Conservation (phyloP, 2,329 filamentous ascomycete genomes). For the Didymella keratinophila region DNA sequence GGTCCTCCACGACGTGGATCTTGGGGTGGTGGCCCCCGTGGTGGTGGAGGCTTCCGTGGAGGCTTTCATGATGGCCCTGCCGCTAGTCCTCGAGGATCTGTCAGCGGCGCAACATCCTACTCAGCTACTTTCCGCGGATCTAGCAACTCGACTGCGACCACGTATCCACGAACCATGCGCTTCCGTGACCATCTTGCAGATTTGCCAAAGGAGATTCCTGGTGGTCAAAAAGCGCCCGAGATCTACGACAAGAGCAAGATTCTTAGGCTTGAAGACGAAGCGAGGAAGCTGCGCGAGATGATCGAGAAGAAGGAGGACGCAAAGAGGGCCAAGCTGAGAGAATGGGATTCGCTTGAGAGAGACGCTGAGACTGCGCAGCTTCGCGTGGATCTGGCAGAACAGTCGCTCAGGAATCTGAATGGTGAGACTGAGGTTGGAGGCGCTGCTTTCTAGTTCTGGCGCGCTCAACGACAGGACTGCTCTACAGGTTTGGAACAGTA, state of each 20-base stretch:
- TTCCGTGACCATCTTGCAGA: constrained; percentile 55
- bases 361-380: constrained; percentile 56
- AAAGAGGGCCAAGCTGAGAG: constrained; percentile 53
- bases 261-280: constrained; percentile 57
- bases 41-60: constrained; percentile 39
- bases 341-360: constrained; percentile 56
- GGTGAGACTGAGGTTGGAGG: constrained; percentile 51
- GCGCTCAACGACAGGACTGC: neutral
- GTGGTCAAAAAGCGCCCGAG: constrained; percentile 55
- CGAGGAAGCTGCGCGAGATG: constrained; percentile 53
- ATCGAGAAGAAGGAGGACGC: constrained; percentile 58
- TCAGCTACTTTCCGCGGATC: constrained; percentile 53
- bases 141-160: constrained; percentile 54
- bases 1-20: constrained; percentile 47
- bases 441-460: constrained; percentile 43
- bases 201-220: constrained; percentile 55
- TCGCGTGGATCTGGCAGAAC: constrained; percentile 57
- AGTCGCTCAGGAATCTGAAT: constrained; percentile 53
- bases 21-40: constrained; percentile 44
- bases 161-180: constrained; percentile 57
- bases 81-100: constrained; percentile 45
- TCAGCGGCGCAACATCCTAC: constrained; percentile 39
- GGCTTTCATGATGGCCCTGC: constrained; percentile 38
- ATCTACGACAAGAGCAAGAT: constrained; percentile 54
- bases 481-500: neutral